Percentiles rank a stretch among this genome's conserved stretches.
These are phyloP conservation scores for Marsdenia floribunda DNA, from an alignment of 257 asterid genomes.

Conservation along the genomic window DNA sequence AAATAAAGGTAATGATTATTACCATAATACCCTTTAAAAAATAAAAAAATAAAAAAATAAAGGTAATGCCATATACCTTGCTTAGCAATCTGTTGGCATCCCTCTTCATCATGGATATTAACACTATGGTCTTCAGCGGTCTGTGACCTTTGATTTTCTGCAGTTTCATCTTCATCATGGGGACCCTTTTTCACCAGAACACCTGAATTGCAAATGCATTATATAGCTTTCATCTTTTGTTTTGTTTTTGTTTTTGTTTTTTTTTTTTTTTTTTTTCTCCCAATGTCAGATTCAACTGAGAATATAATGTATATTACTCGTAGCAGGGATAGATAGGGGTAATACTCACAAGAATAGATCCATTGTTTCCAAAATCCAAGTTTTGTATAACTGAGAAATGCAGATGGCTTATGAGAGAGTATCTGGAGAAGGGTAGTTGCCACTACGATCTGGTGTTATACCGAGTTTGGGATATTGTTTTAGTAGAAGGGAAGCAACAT, in stretches of 20 bases:
- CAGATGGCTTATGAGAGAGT: slow-evolving; percentile 42
- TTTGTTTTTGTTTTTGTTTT: not conserved
- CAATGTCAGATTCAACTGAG: not conserved
- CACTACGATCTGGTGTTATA: slow-evolving; percentile 23
- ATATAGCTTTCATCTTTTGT: no score
- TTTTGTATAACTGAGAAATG: slow-evolving; percentile 34
- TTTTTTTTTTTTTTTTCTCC: no score
- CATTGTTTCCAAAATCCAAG: slow-evolving; percentile 26
- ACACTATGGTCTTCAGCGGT: not conserved
- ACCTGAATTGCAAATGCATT: slow-evolving; percentile 14
- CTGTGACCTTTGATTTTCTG: slow-evolving; percentile 8
- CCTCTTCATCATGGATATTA: slow-evolving; percentile 21
- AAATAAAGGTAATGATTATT: no score
- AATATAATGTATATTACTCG: no score
- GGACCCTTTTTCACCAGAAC: slow-evolving; percentile 10
- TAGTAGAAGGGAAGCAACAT: slow-evolving; percentile 33
- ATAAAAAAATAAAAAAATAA: no score
- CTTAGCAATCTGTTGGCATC: no score
- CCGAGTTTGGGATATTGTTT: slow-evolving; percentile 30
- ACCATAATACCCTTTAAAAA: no score
- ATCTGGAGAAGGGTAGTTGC: slow-evolving; percentile 28
- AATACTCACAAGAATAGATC: slow-evolving; percentile 33
- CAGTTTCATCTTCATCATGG: not conserved
- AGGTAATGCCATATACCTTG: no score
- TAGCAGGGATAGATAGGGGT: no score